These are phyloP conservation scores for Clarireedia monteithiana DNA, from an alignment of 2,329 filamentous ascomycete genomes.

Conservation along the genomic window DNA sequence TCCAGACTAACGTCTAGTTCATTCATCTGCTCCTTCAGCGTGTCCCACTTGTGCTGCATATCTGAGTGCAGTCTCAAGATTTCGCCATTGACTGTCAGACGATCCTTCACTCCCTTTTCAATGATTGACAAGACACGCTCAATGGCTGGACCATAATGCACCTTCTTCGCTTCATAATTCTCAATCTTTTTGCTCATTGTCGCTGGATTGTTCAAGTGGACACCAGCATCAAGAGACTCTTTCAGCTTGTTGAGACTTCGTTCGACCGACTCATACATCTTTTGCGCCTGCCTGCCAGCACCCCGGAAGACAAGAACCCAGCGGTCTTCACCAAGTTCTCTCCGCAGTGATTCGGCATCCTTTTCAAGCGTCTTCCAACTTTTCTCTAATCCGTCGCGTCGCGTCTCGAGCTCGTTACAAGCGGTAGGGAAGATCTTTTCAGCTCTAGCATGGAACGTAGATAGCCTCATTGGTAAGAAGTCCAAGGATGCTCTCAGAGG, in stretches of 20 bases:
- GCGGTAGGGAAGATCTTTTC: slow-evolving; percentile 78
- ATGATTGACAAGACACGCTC: slow-evolving; percentile 87
- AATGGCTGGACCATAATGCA: slow-evolving; percentile 89
- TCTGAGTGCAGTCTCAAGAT: slow-evolving; percentile 81
- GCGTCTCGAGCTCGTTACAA: slow-evolving; percentile 77
- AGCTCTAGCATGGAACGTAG: slow-evolving; percentile 75
- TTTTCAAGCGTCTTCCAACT: slow-evolving; percentile 82
- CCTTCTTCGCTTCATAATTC: slow-evolving; percentile 90
- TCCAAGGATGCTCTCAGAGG: slow-evolving; percentile 87
- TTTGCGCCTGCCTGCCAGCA: slow-evolving; percentile 82
- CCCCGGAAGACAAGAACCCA: slow-evolving; percentile 96
- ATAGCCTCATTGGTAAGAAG: slow-evolving; percentile 90
- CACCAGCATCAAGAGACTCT: slow-evolving; percentile 67
- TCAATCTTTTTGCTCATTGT: slow-evolving; percentile 76
- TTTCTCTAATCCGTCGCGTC: slow-evolving; percentile 67
- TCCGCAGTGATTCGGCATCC: slow-evolving; percentile 81
- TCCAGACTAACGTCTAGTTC: slow-evolving; percentile 71
- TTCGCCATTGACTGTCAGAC: slow-evolving; percentile 94
- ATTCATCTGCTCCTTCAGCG: slow-evolving; percentile 66
- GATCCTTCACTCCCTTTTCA: slow-evolving; percentile 88
- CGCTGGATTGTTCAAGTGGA: slow-evolving; percentile 64
- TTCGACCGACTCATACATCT: slow-evolving; percentile 95
- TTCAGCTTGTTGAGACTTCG: slow-evolving; percentile 75
- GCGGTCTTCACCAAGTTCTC: slow-evolving; percentile 88
- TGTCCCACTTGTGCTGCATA: slow-evolving; percentile 74